Evolutionary conservation across 2,329 filamentous ascomycete species (phyloP), one percentile per base, ranked within the genome.

Genomic region (Aspergillus hortae): DNA sequence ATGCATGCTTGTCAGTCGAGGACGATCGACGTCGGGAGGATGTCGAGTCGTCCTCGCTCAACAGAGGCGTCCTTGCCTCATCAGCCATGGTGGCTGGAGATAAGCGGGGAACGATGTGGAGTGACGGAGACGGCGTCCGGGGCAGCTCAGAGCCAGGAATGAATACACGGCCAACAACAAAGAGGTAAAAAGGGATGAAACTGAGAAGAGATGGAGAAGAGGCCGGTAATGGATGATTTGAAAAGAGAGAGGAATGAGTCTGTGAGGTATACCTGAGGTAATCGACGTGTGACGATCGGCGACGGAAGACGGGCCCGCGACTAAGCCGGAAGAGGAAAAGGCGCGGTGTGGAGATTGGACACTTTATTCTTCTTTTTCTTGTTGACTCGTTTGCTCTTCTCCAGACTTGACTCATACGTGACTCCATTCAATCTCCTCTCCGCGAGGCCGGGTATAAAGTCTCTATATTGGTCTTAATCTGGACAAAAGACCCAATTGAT

Each of bases 71-170:
- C 44, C 53, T 62, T 56, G 57, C 60, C 62, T 72, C 69, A 43
- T 71, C 66, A 56, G 61, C 61, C 70, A 71, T 72, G 42, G 51
- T 53, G 60, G 62, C 61, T 49, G 40, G 36, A 11, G 46, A n/a
- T 36, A 25, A 32, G 45, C 49, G 21, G 23, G 51, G 33, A 41
- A 44, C 21, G 25, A 48, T 52, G 49, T 55, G 49, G 49, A 54
- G 42, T 48, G 44, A 48, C 38, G 35, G 19, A 45, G 36, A 48
- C 38, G 21, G 46, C 25, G 36, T 46, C 23, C 32, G 40, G 7
- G 17, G 19, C 27, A 19, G 21, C 15, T 43, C 33, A 41, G n/a
- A 15, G 12, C 10, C 27, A 30, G 27, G 27, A 7, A 30, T 30
- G 27, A 30, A 30, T 10, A 30, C 27, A 10, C 27, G 9, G 10